Evolutionary conservation across 495 filamentous ascomycete species (phyloP), one percentile per base, ranked within the genome.

Genomic region (Bathelium albidoporum): DNA sequence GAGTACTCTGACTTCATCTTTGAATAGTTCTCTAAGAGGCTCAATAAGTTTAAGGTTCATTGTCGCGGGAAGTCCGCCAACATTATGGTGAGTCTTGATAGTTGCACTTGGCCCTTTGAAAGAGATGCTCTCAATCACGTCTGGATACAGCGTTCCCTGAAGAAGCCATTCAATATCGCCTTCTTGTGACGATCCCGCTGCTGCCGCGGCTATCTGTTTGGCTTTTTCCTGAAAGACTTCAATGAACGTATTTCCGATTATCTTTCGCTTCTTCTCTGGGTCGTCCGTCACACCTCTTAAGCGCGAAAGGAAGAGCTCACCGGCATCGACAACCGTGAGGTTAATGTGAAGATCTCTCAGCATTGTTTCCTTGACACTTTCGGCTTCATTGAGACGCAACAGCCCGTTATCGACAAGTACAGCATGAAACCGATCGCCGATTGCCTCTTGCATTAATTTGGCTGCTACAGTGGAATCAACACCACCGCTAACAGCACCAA

Each of bases 391-490:
- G 41, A 92, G 79, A 43, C 94, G 84, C 84, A 98, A 87, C 59
- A 91, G 81, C 16, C 91, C 91, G 64, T 90, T 96, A 76, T 98
- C 84, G 20, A 97, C 85, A 0, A 96, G 81, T 0, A 98, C 85
- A 43, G 93, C 91, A 65, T 95, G 85, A 77, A 96, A 97, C 11
- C 93, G 83, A 67, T 89, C 84, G 9, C 90, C 90, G 65, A 95
- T 93, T 22, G 88, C 89, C 62, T 87, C 80, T 31, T 85, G 77
- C 89, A 96, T 95, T 2, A 97, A 79, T 70, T 86, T 87, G 0
- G 93, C 92, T 1, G 87, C 94, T 20, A 91, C 94, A 2, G 94
- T 98, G 10, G 83, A 88, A 72, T 98, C 94, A 2, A 98, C 94
- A 69, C 94, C 94, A 67, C 94, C 94, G 64, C 85, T 90, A 31